Evolutionary conservation across 495 filamentous ascomycete genomes (phyloP).

Genomic region (Penicillium canescens): DNA sequence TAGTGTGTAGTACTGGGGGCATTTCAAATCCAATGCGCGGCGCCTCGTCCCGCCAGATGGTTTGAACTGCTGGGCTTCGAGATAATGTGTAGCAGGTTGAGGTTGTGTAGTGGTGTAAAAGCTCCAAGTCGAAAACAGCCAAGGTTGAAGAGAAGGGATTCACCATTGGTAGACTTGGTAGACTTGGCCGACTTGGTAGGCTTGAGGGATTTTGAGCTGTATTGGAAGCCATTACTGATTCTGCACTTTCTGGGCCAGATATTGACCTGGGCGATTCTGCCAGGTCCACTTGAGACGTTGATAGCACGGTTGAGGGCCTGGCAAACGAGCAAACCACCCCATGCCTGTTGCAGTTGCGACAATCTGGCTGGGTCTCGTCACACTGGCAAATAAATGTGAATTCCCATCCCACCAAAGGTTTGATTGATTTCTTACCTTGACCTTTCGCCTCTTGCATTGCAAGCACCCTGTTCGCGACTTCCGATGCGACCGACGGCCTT

Average conservation of each 20-base stretch:
- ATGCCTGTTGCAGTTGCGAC: constrained; percentile 9
- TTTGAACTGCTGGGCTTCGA: constrained; percentile 23
- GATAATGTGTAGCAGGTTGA: constrained; percentile 40
- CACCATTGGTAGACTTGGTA: neutral
- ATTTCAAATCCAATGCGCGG: constrained; percentile 32
- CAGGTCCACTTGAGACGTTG: neutral
- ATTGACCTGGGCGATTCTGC: neutral
- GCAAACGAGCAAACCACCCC: constrained; percentile 15
- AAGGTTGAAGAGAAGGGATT: neutral
- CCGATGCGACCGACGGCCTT: constrained; percentile 14
- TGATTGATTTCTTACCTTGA: constrained; percentile 6
- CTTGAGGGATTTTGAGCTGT: neutral
- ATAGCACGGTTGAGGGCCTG: neutral
- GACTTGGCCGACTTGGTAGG: constrained; percentile 2
- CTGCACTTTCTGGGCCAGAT: constrained; percentile 3
- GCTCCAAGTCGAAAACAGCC: constrained; percentile 27
- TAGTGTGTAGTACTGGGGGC: constrained; percentile 31
- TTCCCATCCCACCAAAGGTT: neutral
- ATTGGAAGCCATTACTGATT: neutral
- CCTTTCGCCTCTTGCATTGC: constrained; percentile 16
- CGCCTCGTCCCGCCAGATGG: constrained; percentile 32
- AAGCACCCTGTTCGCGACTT: constrained; percentile 12
- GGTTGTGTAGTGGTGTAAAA: constrained; percentile 39
- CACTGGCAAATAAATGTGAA: constrained; percentile 4
- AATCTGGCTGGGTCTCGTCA: constrained; percentile 7